These are phyloP conservation scores for Ustilago loliicola DNA, from an alignment of 1,284 basidiomycete genomes.

Conservation along the genomic window DNA sequence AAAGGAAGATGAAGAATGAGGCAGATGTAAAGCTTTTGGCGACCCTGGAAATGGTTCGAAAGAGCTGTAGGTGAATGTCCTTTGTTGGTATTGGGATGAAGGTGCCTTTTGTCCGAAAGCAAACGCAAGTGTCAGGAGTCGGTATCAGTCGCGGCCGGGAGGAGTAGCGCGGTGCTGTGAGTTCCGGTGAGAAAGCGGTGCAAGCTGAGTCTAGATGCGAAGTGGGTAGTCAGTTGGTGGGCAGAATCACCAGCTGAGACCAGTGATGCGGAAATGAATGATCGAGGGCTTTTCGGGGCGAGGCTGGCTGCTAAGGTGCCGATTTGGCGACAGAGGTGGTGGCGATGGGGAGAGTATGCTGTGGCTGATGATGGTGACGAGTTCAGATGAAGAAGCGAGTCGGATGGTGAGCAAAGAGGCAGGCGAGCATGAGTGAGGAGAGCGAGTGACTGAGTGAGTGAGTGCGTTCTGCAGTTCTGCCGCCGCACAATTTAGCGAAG, in stretches of 20 bases:
- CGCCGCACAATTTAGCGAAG: not conserved
- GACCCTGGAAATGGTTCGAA: too few species aligned
- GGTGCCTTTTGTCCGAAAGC: too few species aligned
- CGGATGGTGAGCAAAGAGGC: constrained; percentile 2
- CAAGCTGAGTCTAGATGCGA: not conserved
- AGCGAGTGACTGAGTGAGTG: not conserved
- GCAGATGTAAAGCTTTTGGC: too few species aligned
- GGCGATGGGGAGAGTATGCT: not conserved
- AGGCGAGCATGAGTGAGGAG: not conserved
- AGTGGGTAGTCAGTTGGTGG: not conserved
- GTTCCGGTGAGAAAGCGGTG: not conserved
- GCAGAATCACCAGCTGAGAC: not conserved
- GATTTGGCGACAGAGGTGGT: not conserved
- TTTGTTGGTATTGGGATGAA: too few species aligned
- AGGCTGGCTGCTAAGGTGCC: not conserved
- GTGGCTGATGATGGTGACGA: constrained; percentile 7
- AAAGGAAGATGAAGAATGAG: too few species aligned
- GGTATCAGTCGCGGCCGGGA: too few species aligned
- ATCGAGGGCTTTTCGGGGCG: not conserved
- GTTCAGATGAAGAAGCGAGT: not conserved
- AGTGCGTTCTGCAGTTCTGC: constrained; percentile 2
- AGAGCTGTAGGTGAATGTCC: too few species aligned
- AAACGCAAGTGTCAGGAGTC: too few species aligned
- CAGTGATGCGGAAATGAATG: not conserved
- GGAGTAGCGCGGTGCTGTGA: too few species aligned